Percentiles rank a stretch among this genome's conserved stretches.
These are phyloP conservation scores for Suhomyces canberraensis DNA, from an alignment of 805 yeast genomes.

Conservation along the genomic window DNA sequence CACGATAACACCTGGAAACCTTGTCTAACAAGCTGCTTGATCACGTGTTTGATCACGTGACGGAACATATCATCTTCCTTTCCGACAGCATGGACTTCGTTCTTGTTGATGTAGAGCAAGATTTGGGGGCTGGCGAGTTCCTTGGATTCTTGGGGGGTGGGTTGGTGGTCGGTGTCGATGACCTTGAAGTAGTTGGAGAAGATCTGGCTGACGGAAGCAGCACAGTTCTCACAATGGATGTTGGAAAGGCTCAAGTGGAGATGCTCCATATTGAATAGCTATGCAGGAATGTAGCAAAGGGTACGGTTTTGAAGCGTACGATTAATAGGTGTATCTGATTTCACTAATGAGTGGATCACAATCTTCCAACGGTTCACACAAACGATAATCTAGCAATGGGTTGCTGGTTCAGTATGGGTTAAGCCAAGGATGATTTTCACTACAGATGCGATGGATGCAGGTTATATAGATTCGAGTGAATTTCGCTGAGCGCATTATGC, in stretches of 20 bases:
- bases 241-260: constrained; percentile 34
- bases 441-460: too few species aligned
- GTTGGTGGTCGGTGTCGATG: constrained; percentile 5
- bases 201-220: constrained; percentile 28
- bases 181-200: constrained; percentile 21
- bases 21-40: constrained; percentile 22
- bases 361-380: too few species aligned
- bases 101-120: constrained; percentile 18
- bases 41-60: constrained; percentile 20
- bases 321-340: too few species aligned
- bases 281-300: too few species aligned
- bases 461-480: too few species aligned
- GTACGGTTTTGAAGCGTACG: too few species aligned
- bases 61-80: constrained; percentile 5
- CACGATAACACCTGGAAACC: constrained; percentile 40
- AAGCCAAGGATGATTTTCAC: too few species aligned
- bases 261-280: constrained; percentile 20
- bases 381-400: too few species aligned
- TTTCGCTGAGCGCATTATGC: too few species aligned
- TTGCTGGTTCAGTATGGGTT: too few species aligned
- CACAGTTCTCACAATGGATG: constrained; percentile 57
- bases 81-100: constrained; percentile 26
- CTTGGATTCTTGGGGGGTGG: constrained; percentile 10
- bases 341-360: too few species aligned
- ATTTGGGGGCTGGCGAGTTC: constrained; percentile 9